These are phyloP conservation scores for Lecanosticta acicola DNA, from an alignment of 2,329 filamentous ascomycete species.

Conservation along the genomic window DNA sequence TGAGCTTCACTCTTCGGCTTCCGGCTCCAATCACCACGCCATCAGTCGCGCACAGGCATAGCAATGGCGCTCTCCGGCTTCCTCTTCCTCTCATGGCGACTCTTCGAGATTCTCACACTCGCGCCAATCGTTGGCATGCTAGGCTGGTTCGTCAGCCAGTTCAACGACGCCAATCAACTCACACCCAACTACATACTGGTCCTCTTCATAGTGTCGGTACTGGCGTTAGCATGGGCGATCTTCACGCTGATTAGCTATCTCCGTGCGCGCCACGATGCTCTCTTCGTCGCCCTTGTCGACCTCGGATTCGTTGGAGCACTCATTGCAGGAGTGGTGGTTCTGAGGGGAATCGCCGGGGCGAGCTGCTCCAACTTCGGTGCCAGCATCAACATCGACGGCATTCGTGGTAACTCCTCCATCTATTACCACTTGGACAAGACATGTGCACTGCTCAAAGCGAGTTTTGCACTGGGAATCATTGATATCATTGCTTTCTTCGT, in stretches of 20 bases:
- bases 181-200: constrained; percentile 57
- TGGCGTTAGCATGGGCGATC: constrained; percentile 56
- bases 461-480: constrained; percentile 86
- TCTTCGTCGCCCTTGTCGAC: constrained; percentile 58
- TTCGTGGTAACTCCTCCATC: constrained; percentile 29
- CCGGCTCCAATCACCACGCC: no score
- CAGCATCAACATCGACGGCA: constrained; percentile 30
- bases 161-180: constrained; percentile 51
- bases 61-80: constrained; percentile 48
- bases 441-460: constrained; percentile 88
- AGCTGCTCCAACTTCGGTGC: constrained; percentile 60
- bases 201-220: constrained; percentile 59
- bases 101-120: constrained; percentile 57
- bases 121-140: constrained; percentile 60
- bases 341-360: constrained; percentile 53
- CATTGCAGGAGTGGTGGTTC: constrained; percentile 55
- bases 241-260: constrained; percentile 56
- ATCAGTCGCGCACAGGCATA: no score
- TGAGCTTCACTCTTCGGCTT: not conserved
- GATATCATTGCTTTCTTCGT: constrained; percentile 74
- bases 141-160: constrained; percentile 58
- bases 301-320: constrained; percentile 59
- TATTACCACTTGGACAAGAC: constrained; percentile 61
- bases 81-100: constrained; percentile 57
- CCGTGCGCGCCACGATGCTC: constrained; percentile 53